Percentiles rank a stretch among this genome's conserved stretches.
phyloP scores from a whole-genome alignment of 179 eudicot genomes.

The Actinidia arguta region DNA sequence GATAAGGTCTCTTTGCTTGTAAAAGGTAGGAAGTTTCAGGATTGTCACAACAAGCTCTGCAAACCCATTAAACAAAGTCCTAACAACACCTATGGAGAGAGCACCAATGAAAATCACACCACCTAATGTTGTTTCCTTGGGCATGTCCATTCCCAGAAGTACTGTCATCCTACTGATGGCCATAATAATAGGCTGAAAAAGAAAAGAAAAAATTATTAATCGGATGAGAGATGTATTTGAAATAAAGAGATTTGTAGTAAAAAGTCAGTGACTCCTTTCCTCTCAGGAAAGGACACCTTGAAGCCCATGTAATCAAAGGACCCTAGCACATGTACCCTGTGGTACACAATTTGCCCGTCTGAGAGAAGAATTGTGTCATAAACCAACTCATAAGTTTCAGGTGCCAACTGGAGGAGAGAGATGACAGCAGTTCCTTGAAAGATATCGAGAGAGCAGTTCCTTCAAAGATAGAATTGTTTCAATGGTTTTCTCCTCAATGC shows the following conservation, averaged over 20 bases:
- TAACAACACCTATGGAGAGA: slow-evolving; percentile 52
- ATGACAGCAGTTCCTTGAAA: slow-evolving; percentile 54
- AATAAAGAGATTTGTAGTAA: slow-evolving; percentile 44
- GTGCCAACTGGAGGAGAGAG: slow-evolving; percentile 57
- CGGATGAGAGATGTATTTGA: not conserved
- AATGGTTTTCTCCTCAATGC: too few species aligned
- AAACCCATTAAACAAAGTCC: slow-evolving; percentile 68
- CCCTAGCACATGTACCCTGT: slow-evolving; percentile 64
- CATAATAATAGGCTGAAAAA: slow-evolving; percentile 55
- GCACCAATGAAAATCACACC: slow-evolving; percentile 75
- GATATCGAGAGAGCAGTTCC: slow-evolving; percentile 38
- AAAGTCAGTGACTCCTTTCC: slow-evolving; percentile 61
- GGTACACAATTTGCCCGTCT: slow-evolving; percentile 78
- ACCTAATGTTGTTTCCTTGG: slow-evolving; percentile 36
- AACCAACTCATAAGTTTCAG: slow-evolving; percentile 36
- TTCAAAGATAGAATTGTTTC: too few species aligned
- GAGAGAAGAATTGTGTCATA: slow-evolving; percentile 79
- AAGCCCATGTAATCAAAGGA: slow-evolving; percentile 76
- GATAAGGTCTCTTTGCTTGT: slow-evolving; percentile 75
- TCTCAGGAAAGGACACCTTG: slow-evolving; percentile 73
- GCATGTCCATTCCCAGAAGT: slow-evolving; percentile 64
- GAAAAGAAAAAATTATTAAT: not conserved
- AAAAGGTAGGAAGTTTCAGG: slow-evolving; percentile 69
- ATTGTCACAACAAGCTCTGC: slow-evolving; percentile 66
- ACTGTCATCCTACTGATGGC: slow-evolving; percentile 57